Percentiles rank a stretch among this genome's conserved stretches.
These are phyloP conservation scores for Skeletonema menzelii DNA, from an alignment of 108 stramenopile genomes.

Conservation along the genomic window DNA sequence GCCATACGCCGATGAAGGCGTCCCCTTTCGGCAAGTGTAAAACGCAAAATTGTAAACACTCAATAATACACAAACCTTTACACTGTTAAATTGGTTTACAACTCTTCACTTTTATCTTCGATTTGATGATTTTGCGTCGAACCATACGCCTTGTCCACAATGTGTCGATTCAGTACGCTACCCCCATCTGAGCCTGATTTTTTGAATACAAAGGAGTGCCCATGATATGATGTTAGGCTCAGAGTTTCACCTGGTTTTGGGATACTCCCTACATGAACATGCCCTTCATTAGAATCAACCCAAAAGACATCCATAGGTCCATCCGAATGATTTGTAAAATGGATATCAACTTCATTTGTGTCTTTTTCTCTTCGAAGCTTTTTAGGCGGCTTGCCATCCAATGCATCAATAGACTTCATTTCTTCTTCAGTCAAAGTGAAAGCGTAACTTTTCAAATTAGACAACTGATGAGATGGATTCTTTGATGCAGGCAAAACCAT, in stretches of 20 bases:
- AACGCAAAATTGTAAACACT: background rate
- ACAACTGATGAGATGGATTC: conserved; percentile 33
- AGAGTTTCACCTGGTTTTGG: conserved; percentile 15
- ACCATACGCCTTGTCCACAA: conserved; percentile 28
- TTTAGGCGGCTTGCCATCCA: conserved; percentile 52
- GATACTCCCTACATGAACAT: conserved; percentile 53
- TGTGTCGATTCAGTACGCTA: conserved; percentile 21
- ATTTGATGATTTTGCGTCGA: conserved; percentile 32
- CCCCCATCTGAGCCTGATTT: conserved; percentile 11
- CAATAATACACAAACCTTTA: background rate
- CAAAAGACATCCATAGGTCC: conserved; percentile 43
- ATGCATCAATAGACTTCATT: conserved; percentile 37
- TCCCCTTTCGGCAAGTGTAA: conserved; percentile 17
- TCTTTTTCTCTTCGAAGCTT: conserved; percentile 1
- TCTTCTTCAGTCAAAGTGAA: conserved; percentile 48
- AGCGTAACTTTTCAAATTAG: conserved; percentile 40
- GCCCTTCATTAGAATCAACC: conserved; percentile 23
- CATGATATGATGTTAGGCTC: conserved; percentile 55
- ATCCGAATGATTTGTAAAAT: conserved; percentile 38
- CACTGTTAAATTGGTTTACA: conserved; percentile 10
- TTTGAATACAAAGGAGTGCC: conserved; percentile 54
- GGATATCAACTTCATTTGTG: conserved; percentile 21
- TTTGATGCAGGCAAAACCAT: conserved; percentile 62
- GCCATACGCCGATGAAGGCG: conserved; percentile 39
- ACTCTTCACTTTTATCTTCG: conserved; percentile 36